Base-by-base conservation (phyloP, 1,284 basidiomycete species). In the Pseudozyma tsukubaensis region DNA sequence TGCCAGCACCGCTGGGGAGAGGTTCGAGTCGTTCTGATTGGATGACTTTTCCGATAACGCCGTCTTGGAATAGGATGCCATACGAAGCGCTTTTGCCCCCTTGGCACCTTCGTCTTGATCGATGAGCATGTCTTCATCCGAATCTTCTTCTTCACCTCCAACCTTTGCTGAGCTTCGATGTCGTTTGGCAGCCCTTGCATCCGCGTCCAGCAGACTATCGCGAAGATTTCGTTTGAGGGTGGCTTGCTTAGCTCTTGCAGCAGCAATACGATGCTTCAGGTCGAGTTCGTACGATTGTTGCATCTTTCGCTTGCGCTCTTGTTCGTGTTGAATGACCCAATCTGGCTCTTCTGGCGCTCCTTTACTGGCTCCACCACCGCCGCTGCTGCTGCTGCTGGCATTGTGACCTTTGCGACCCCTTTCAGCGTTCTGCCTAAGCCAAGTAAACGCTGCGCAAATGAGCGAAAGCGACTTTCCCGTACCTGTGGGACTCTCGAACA, bases 1-100 rank as follows among this genome's bases (percentile, higher is more conserved):
- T 0, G 90, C 92, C 29, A 90, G 89, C 3, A 95, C 90, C 34
- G 90, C 92, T 1, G 92, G 90, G 1, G 92, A 92, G 4, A 95
- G 87, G 12, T 66, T 68, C 14, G 57, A 68, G 50, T 67, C 54
- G 9, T 37, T 29, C 6, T 29, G 36, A 5, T 71, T 57, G 14
- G 56, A 14, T 3, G 59, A 50, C 14, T 48, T 56, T 32, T 57
- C 64, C 16, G 44, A 45, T 37, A 72, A 11, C 1, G 59, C 55
- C 14, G 48, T 39, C 9, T 56, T 58, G 29, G 64, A 54, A 58
- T 72, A 72, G 29, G 56, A 67, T 11, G 65, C 70, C 61, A 59
- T 59, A 4, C 50, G 64, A 4, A 72, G 55, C 21, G 57, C 64
- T 32, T 43, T 40, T 13, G 40, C 59, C 4, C 56, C 44, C 19